Evolutionary conservation across 371 early-diverging fungal species (phyloP).

Genomic region (Mortierella sp.): DNA sequence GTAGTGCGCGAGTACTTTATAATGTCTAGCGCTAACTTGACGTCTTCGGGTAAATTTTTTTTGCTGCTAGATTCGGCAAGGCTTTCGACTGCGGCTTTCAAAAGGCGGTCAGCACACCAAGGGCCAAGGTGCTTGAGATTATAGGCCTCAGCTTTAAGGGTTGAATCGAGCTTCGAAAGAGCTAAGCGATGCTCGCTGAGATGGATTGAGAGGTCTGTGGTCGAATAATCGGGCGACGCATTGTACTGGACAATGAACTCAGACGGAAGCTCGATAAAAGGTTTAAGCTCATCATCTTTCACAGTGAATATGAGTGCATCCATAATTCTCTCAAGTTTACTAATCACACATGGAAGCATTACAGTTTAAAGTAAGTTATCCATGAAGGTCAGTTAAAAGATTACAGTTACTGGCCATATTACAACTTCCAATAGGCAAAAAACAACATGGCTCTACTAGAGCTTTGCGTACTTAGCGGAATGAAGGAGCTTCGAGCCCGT

Average conservation of each 20-base stretch:
- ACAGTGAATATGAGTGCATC: constrained; percentile 77
- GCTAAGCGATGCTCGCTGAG: constrained; percentile 59
- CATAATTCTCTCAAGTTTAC: constrained; percentile 78
- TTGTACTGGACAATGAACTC: constrained; percentile 68
- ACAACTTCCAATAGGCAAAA: too few species aligned
- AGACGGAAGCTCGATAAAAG: constrained; percentile 60
- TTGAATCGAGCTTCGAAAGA: constrained; percentile 56
- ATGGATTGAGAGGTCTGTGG: constrained; percentile 59
- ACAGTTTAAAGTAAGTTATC: background rate
- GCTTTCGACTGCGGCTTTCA: constrained; percentile 59
- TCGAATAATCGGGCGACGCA: constrained; percentile 55
- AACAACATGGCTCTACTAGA: too few species aligned
- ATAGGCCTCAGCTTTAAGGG: constrained; percentile 55
- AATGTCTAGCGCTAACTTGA: constrained; percentile 21
- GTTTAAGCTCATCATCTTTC: constrained; percentile 52
- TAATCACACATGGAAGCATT: constrained; percentile 27
- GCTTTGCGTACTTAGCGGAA: constrained; percentile 56
- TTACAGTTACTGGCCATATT: too few species aligned
- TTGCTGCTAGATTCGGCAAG: constrained; percentile 38
- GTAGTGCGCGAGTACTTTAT: constrained; percentile 34
- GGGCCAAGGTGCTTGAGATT: constrained; percentile 70
- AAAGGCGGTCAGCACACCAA: constrained; percentile 75
- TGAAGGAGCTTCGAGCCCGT: constrained; percentile 23
- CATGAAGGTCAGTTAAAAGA: background rate
- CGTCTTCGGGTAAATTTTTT: constrained; percentile 16